Percentiles rank a stretch among this genome's conserved stretches.
phyloP scores from a whole-genome alignment of 495 filamentous ascomycete species.

The Penicillium tannophilum region DNA sequence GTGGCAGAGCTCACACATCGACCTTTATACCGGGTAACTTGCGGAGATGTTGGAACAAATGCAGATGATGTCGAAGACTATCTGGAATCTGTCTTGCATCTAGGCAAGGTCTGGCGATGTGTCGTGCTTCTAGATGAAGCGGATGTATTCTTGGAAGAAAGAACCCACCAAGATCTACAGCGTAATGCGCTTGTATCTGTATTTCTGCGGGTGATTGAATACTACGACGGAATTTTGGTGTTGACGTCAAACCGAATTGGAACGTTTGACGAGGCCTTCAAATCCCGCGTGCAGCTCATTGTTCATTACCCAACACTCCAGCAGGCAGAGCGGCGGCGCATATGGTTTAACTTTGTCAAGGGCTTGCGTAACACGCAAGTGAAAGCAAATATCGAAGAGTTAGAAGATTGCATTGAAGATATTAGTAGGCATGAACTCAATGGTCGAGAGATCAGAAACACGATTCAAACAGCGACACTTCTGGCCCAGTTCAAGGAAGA shows the following conservation, averaged over 20 bases:
- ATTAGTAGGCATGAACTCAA: slow-evolving; percentile 34
- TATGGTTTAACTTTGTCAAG: slow-evolving; percentile 37
- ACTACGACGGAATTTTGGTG: slow-evolving; percentile 49
- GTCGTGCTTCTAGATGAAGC: slow-evolving; percentile 60
- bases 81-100: slow-evolving; percentile 36
- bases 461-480: slow-evolving; percentile 7
- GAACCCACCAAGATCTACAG: slow-evolving; percentile 38
- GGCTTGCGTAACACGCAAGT: too few species aligned
- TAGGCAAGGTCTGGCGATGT: slow-evolving; percentile 48
- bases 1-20: too few species aligned
- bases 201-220: slow-evolving; percentile 60
- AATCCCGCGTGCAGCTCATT: slow-evolving; percentile 50
- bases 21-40: too few species aligned
- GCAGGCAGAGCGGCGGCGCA: slow-evolving; percentile 17
- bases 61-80: too few species aligned
- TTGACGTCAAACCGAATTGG: slow-evolving; percentile 42
- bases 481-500: background rate
- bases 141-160: slow-evolving; percentile 56
- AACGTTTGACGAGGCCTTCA: slow-evolving; percentile 53
- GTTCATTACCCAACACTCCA: slow-evolving; percentile 35
- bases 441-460: slow-evolving; percentile 34
- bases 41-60: too few species aligned
- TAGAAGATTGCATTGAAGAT: slow-evolving; percentile 8
- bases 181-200: slow-evolving; percentile 55
- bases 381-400: slow-evolving; percentile 3